Evolutionary conservation across 2,329 filamentous ascomycete species (phyloP), one percentile per base, ranked within the genome.

Genomic region (Aspergillus sp.): DNA sequence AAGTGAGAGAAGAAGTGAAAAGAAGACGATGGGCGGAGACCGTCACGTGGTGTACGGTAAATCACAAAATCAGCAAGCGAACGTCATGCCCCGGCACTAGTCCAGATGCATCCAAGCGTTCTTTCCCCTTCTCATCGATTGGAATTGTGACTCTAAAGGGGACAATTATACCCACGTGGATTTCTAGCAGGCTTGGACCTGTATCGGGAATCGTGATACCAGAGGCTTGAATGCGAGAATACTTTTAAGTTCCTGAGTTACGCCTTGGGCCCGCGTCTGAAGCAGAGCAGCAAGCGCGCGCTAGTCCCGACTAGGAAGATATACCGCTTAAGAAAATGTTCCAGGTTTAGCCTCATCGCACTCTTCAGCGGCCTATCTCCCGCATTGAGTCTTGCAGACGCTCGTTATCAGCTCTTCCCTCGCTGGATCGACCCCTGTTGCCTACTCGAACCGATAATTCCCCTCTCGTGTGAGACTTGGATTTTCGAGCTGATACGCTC

Each of bases 31-130:
- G 45, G 12, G 22, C 17, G 26, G 30, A 20, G 11, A 11, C 15
- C 1, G 64, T 67, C 60, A 61, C 59, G 59, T 58, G 59, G 44
- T 17, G 55, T 32, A 30, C 39, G 9, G 32, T 59, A 58, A 30
- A 66, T 58, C 63, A 57, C n/a, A n/a, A 24, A 24, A 24, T 24
- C 24, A 24, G 58, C 66, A 72, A 71, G 69, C 70, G 70, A 72
- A 70, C 57, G 60, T 64, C 63, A 62, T 63, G 66, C 47, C 55
- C 34, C 36, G 15, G n/a, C 48, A 60, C 70, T 73, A 73, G 62
- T 36, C 70, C 61, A 34, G 48, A 69, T 62, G 13, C 12, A 64
- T 43, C 18, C 34, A 61, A 63, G 64, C 53, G 61, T 44, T 17
- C 43, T 45, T 24, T 30, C 26, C 22, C 22, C 22, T 4, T 24